Evolutionary conservation across 2,329 filamentous ascomycete species (phyloP).

Genomic region (Dichotomopilus funicola): DNA sequence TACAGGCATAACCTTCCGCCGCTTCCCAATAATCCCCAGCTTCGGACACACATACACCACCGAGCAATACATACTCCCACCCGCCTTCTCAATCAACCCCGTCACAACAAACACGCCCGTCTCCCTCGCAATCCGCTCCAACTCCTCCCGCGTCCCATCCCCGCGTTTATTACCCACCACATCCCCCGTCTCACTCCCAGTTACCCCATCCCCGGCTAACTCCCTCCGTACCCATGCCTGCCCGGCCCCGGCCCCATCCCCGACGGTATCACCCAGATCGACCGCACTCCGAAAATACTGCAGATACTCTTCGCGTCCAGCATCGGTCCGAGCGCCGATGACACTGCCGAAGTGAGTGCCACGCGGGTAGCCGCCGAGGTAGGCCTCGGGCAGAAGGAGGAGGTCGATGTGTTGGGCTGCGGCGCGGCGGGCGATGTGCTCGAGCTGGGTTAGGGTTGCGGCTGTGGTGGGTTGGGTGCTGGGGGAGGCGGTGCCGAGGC

Average conservation of each 20-base stretch:
- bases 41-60: constrained; percentile 75
- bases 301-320: constrained; percentile 75
- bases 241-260: constrained; percentile 57
- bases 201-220: constrained; percentile 30
- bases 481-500: constrained; percentile 52
- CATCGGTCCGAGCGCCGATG: constrained; percentile 60
- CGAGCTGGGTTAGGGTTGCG: constrained; percentile 61
- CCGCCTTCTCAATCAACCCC: constrained; percentile 72
- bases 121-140: constrained; percentile 69
- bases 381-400: constrained; percentile 86
- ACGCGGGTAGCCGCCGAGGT: constrained; percentile 84
- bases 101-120: constrained; percentile 77
- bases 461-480: constrained; percentile 42
- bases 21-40: constrained; percentile 70
- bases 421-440: constrained; percentile 57
- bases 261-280: constrained; percentile 73
- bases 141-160: constrained; percentile 64
- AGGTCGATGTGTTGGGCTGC: constrained; percentile 53
- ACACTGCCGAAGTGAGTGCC: constrained; percentile 69
- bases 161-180: constrained; percentile 33
- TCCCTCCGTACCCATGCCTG: constrained; percentile 62
- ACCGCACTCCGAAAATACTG: constrained; percentile 72
- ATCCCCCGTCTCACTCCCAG: constrained; percentile 16
- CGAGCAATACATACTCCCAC: constrained; percentile 77
- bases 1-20: constrained; percentile 86